Evolutionary conservation across 345 rosid genomes (phyloP), one percentile per base, ranked within the genome.

Genomic region (Viola odorata): DNA sequence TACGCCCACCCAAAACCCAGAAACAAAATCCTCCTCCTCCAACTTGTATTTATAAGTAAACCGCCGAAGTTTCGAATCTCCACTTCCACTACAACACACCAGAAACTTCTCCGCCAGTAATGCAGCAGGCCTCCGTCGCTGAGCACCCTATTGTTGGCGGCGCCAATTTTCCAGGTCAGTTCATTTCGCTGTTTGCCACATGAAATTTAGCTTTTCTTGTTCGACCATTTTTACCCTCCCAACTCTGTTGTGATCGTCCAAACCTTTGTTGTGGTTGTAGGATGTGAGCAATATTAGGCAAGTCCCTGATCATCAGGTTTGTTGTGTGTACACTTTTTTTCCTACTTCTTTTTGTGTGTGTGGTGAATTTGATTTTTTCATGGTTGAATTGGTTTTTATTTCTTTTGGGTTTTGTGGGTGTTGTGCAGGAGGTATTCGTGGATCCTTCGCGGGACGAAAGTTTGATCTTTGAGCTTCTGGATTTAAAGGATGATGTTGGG

Each of bases 401-500:
- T 23, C 32, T 23, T 23, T 23, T 23, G 32, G 32, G 32, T 23
- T 23, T 23, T 2, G 37, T 61, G 65, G 45, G 7, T 3, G 10
- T 13, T 41, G n/a, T 47, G 50, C 8, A 91, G 96, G 98, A 91
- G 78, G 91, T 77, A 12, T 86, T 83, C 75, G 87, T 66, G 67
- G 96, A 88, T 73, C 95, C 87, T 55, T 66, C 84, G 1, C 86
- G 95, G 5, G 91, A 91, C 52, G 91, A 88, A 75, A 91, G 96
- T 81, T 88, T 91, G 78, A 69, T 85, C 39, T 77, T 86, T 60
- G 96, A 91, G 89, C 78, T 88, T 5, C 49, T 88, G 49, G 98
- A 91, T 55, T 77, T 75, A 61, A 89, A 91, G 80, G 64, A 63
- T 59, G 91, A 89, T 13, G 80, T 86, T 69, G 80, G 52, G 0